Conservation (phyloP, 345 rosid species). For the Balakata baccata region DNA sequence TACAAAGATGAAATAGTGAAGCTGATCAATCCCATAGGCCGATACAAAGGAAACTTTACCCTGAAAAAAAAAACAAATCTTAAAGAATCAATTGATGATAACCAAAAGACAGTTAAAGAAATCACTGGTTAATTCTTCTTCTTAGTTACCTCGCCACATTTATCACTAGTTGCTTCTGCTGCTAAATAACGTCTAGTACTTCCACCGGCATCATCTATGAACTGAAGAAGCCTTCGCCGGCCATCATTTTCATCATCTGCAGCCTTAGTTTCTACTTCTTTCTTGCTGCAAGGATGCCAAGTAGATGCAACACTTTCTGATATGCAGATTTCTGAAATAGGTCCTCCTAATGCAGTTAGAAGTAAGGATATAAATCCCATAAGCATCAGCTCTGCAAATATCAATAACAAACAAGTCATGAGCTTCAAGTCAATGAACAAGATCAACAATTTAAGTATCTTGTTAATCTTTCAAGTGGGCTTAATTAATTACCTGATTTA, state of each 20-base stretch:
- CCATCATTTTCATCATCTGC: neutral
- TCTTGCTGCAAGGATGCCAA: slow-evolving; percentile 64
- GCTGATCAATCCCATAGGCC: slow-evolving; percentile 76
- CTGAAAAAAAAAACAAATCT: slow-evolving; percentile 31
- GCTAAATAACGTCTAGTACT: slow-evolving; percentile 50
- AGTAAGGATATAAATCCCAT: slow-evolving; percentile 74
- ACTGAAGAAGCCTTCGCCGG: slow-evolving; percentile 45
- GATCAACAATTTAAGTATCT: neutral
- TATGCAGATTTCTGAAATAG: slow-evolving; percentile 55
- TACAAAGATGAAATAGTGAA: slow-evolving; percentile 83
- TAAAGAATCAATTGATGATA: neutral
- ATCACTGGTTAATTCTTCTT: neutral
- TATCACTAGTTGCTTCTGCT: slow-evolving; percentile 41
- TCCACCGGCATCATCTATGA: slow-evolving; percentile 28
- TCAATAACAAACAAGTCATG: neutral
- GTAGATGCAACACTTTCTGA: slow-evolving; percentile 35
- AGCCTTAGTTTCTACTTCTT: neutral
- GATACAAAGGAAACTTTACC: slow-evolving; percentile 78
- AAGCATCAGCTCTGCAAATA: slow-evolving; percentile 61
- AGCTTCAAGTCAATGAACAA: neutral
- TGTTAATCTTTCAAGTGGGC: neutral
- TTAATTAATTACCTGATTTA: slow-evolving; percentile 63
- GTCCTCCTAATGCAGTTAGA: slow-evolving; percentile 40
- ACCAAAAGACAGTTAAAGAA: neutral
- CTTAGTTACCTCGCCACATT: slow-evolving; percentile 41